These are phyloP conservation scores for Cystobasidiopsis lactophilus DNA, from an alignment of 768 basidiomycete genomes.

Conservation along the genomic window DNA sequence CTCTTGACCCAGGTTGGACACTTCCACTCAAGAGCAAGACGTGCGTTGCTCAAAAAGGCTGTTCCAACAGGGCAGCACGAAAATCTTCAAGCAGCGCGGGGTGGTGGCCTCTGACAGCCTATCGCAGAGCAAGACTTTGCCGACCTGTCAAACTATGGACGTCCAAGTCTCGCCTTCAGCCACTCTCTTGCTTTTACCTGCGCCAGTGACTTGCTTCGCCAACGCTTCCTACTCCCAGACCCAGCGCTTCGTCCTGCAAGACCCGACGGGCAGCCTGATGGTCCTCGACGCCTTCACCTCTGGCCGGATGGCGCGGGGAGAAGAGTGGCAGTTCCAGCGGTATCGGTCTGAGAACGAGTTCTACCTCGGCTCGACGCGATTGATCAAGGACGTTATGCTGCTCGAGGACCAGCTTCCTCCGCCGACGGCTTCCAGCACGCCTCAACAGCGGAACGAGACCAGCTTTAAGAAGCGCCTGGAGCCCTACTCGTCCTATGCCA, in stretches of 20 bases:
- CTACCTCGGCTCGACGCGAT: conserved; percentile 37
- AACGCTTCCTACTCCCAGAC: conserved; percentile 59
- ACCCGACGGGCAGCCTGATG: conserved; percentile 36
- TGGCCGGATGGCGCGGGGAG: conserved; percentile 57
- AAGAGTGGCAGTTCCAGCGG: conserved; percentile 69
- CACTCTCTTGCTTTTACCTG: conserved; percentile 59
- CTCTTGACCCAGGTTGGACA: conserved; percentile 51
- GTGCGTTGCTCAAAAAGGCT: conserved; percentile 20
- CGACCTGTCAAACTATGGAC: conserved; percentile 43
- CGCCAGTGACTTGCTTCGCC: conserved; percentile 81
- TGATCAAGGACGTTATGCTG: conserved; percentile 56
- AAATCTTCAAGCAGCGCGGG: conserved; percentile 74
- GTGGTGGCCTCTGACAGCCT: conserved; percentile 25
- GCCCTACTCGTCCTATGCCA: conserved; percentile 81
- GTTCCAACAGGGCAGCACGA: conserved; percentile 66
- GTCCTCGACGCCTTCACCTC: conserved; percentile 83
- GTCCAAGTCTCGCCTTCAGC: conserved; percentile 35
- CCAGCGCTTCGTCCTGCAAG: conserved; percentile 51
- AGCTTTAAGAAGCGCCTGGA: conserved; percentile 34
- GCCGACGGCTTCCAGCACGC: not conserved
- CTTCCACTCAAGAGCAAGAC: not conserved
- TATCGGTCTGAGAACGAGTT: conserved; percentile 77
- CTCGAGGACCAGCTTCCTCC: conserved; percentile 37
- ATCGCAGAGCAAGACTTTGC: not conserved
- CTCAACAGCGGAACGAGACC: not conserved